Percentiles rank a stretch among this genome's conserved stretches.
These are phyloP conservation scores for Metschnikowia aberdeeniae DNA, from an alignment of 805 yeast species.

Conservation along the genomic window DNA sequence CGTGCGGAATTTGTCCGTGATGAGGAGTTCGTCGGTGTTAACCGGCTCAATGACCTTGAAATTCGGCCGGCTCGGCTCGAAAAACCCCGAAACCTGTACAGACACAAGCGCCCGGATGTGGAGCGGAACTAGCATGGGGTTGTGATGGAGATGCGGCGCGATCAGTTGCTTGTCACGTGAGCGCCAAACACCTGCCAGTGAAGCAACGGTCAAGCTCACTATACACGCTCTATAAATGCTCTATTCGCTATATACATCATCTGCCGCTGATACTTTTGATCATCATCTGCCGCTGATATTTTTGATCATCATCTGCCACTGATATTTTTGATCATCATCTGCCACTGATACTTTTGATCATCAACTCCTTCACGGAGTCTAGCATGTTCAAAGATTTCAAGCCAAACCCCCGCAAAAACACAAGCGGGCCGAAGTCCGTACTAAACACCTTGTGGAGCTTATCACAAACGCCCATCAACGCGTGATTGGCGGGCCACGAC, in stretches of 20 bases:
- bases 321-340: conserved; percentile 38
- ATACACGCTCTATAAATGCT: background rate
- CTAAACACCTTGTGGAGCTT: conserved; percentile 85
- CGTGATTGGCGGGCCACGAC: conserved; percentile 78
- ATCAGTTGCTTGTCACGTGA: background rate
- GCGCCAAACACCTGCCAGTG: too few species aligned
- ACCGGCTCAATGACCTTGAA: conserved; percentile 2
- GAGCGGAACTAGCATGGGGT: conserved; percentile 1
- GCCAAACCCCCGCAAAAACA: conserved; percentile 71
- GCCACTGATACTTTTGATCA: conserved; percentile 49
- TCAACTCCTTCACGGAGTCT: conserved; percentile 61
- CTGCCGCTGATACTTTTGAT: conserved; percentile 42
- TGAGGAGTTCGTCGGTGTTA: conserved; percentile 18
- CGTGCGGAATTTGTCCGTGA: conserved; percentile 27
- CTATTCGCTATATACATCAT: conserved; percentile 6
- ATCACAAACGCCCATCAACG: conserved; percentile 82
- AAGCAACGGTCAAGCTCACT: too few species aligned
- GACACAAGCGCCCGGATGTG: conserved; percentile 9
- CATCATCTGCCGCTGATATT: conserved; percentile 46
- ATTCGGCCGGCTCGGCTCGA: background rate
- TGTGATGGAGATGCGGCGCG: background rate
- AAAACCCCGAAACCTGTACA: conserved; percentile 3
- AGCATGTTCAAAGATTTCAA: conserved; percentile 62
- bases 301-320: conserved; percentile 52
- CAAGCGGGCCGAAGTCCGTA: conserved; percentile 69